These are phyloP conservation scores for Sclerotinia nivalis DNA, from an alignment of 2,329 filamentous ascomycete species.

Conservation along the genomic window DNA sequence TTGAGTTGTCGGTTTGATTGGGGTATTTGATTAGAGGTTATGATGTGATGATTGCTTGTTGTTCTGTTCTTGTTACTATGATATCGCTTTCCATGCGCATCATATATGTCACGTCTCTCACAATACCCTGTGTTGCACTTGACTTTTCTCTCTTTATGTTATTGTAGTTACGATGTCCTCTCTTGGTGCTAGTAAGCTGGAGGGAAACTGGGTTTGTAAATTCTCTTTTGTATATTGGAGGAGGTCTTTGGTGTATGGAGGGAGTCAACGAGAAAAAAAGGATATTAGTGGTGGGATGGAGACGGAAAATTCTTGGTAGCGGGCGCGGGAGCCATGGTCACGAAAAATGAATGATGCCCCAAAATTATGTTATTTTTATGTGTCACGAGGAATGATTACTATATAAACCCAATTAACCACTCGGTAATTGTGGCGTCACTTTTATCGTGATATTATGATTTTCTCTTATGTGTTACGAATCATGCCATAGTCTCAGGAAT, in stretches of 20 bases:
- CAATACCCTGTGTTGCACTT: background rate
- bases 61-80: constrained; percentile 1
- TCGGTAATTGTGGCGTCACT: too few relatives aligned
- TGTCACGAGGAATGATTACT: too few relatives aligned
- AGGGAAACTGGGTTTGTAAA: background rate
- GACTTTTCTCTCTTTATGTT: background rate
- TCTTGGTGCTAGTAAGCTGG: background rate
- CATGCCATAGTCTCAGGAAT: background rate
- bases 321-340: background rate
- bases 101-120: background rate
- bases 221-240: background rate
- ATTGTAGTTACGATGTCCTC: background rate
- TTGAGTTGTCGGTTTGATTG: constrained; percentile 42
- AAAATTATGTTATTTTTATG: background rate
- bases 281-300: background rate
- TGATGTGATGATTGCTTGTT: background rate
- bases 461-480: constrained; percentile 11
- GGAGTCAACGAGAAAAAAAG: background rate
- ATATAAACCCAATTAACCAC: too few relatives aligned
- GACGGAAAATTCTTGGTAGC: background rate
- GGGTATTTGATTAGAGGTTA: background rate
- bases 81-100: background rate
- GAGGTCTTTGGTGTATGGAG: background rate
- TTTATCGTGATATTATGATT: too few relatives aligned
- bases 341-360: background rate